Evolutionary conservation across 495 filamentous ascomycete genomes (phyloP).

Genomic region (Oidiodendron maius): DNA sequence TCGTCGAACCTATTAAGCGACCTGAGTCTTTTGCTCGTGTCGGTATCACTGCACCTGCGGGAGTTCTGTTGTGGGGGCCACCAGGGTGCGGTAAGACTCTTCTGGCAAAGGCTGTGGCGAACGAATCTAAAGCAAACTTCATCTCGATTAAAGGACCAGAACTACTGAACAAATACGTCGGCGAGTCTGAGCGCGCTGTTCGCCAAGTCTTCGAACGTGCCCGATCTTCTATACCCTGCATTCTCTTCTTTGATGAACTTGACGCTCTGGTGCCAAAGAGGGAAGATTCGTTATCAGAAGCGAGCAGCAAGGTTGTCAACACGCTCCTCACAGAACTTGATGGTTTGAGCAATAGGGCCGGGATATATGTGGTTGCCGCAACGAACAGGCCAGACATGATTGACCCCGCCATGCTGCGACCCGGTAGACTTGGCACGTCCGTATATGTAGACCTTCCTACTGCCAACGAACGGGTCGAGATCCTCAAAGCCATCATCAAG

Average conservation of each 20-base stretch:
- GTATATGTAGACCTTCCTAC: constrained; percentile 88
- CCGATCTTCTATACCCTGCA: constrained; percentile 78
- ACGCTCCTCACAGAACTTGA: constrained; percentile 96
- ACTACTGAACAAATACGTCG: constrained; percentile 90
- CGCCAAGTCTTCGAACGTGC: constrained; percentile 90
- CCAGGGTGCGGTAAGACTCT: constrained; percentile 97
- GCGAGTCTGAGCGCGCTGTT: constrained; percentile 89
- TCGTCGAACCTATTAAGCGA: constrained; percentile 85
- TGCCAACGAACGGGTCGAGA: constrained; percentile 73
- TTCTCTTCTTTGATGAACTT: constrained; percentile 97
- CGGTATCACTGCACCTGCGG: constrained; percentile 83
- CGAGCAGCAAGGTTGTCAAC: constrained; percentile 86
- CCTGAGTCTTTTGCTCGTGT: constrained; percentile 75
- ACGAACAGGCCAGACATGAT: constrained; percentile 97
- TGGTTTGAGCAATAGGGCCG: constrained; percentile 70
- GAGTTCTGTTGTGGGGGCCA: constrained; percentile 93
- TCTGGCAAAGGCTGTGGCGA: constrained; percentile 92
- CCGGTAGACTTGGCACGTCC: constrained; percentile 81
- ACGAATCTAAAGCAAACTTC: constrained; percentile 94
- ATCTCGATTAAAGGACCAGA: constrained; percentile 97
- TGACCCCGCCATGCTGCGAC: constrained; percentile 89
- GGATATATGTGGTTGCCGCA: constrained; percentile 92
- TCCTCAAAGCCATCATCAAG: constrained; percentile 69
- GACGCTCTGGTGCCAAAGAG: constrained; percentile 86
- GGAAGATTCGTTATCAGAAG: constrained; percentile 74